A percentile compares a stretch with the other conserved stretches of the same genome.
Evolutionary conservation across 345 rosid species (phyloP).

Genomic region (Gossypium raimondii): DNA sequence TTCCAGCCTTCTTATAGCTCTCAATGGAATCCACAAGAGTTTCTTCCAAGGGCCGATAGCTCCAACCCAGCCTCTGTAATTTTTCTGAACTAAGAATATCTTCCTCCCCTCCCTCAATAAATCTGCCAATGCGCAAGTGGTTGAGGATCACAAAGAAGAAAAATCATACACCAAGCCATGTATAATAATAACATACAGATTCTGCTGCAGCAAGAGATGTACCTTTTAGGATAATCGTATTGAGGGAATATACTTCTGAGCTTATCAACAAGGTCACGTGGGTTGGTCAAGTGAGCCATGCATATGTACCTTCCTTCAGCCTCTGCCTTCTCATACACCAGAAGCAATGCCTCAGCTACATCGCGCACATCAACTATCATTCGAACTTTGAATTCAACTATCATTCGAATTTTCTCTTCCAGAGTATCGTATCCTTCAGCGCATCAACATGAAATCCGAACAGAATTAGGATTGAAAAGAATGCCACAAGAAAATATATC

Average conservation of each 20-base stretch:
- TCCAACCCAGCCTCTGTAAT: conserved; percentile 56
- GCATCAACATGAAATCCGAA: not conserved
- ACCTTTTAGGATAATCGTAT: conserved; percentile 39
- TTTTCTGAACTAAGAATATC: conserved; percentile 35
- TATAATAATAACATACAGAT: not conserved
- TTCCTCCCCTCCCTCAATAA: conserved; percentile 23
- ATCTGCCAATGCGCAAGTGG: conserved; percentile 29
- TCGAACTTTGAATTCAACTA: not conserved
- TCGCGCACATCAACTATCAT: conserved; percentile 38
- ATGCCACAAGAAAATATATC: too few relatives aligned
- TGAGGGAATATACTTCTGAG: conserved; percentile 43
- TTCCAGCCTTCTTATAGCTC: conserved; percentile 43
- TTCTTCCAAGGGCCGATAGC: conserved; percentile 47
- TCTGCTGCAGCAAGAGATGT: not conserved
- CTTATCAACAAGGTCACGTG: conserved; percentile 28
- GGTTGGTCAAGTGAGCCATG: conserved; percentile 21
- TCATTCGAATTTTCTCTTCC: not conserved
- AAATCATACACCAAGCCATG: too few relatives aligned
- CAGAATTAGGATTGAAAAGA: not conserved
- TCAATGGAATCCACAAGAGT: conserved; percentile 48
- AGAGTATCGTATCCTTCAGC: not conserved
- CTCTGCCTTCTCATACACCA: conserved; percentile 42
- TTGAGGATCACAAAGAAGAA: not conserved
- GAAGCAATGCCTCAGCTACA: conserved; percentile 38
- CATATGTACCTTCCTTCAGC: conserved; percentile 50